Percentiles rank a stretch among this genome's conserved stretches.
These are phyloP conservation scores for Sugiyamaella sp. DNA, from an alignment of 1,139 yeast species.

Conservation along the genomic window DNA sequence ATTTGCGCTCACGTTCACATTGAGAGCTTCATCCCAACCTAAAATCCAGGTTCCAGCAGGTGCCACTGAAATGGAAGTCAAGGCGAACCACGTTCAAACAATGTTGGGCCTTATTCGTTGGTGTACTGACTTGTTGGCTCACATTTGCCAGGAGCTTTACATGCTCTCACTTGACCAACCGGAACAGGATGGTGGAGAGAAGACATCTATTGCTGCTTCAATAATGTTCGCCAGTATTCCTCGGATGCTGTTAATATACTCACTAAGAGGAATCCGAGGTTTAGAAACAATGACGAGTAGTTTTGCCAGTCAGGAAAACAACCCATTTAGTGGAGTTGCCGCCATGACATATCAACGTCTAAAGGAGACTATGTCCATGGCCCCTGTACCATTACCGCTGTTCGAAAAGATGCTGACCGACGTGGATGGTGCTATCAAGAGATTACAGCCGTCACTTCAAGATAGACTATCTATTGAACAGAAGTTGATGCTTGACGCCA, in stretches of 20 bases:
- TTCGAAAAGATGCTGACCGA: constrained; percentile 69
- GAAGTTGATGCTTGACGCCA: constrained; percentile 65
- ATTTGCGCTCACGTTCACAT: constrained; percentile 73
- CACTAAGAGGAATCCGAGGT: constrained; percentile 69
- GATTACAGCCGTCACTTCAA: constrained; percentile 27
- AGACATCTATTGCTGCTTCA: constrained; percentile 37
- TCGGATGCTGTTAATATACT: constrained; percentile 66
- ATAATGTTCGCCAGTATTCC: constrained; percentile 65
- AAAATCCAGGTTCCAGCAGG: constrained; percentile 28
- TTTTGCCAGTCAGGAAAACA: constrained; percentile 41
- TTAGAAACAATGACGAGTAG: constrained; percentile 55
- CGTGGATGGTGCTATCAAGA: constrained; percentile 47
- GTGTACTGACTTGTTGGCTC: constrained; percentile 71
- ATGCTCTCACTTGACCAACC: constrained; percentile 31
- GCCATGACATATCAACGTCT: constrained; percentile 41
- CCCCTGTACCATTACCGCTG: constrained; percentile 59
- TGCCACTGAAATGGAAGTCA: constrained; percentile 54
- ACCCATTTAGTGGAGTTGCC: constrained; percentile 34
- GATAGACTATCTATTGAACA: constrained; percentile 56
- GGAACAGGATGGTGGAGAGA: constrained; percentile 18
- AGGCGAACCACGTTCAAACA: constrained; percentile 59
- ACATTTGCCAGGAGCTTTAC: constrained; percentile 66
- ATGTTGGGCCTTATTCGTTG: constrained; percentile 76
- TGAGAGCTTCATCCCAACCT: constrained; percentile 46
- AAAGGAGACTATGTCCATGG: constrained; percentile 54